Percentiles rank a stretch among this genome's conserved stretches.
These are phyloP conservation scores for Termitomyces eurrhizus DNA, from an alignment of 768 basidiomycete genomes.

Conservation along the genomic window DNA sequence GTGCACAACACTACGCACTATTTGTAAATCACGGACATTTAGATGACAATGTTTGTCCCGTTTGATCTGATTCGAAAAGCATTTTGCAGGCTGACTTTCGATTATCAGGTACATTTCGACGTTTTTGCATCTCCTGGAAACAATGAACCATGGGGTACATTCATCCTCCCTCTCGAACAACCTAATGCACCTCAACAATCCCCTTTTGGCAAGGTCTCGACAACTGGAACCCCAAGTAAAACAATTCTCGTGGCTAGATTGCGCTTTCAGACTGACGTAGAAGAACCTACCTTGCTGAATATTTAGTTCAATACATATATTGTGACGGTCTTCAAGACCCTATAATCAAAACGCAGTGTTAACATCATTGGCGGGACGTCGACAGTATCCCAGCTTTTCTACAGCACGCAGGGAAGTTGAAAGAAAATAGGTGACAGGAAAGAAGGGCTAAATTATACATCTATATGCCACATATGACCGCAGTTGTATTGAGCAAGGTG, in stretches of 20 bases:
- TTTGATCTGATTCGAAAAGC: neutral
- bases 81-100: neutral
- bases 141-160: slow-evolving; percentile 6
- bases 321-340: too few species aligned
- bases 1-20: slow-evolving; percentile 6
- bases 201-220: slow-evolving; percentile 3
- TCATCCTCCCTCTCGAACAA: neutral
- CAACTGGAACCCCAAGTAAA: neutral
- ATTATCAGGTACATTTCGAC: slow-evolving; percentile 9
- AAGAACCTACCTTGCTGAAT: neutral
- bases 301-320: neutral
- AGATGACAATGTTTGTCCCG: neutral
- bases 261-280: neutral
- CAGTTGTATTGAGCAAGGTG: too few species aligned
- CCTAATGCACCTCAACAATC: neutral
- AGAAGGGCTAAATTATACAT: too few species aligned
- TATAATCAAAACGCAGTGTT: too few species aligned
- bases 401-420: too few species aligned
- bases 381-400: too few species aligned
- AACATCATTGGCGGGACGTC: too few species aligned
- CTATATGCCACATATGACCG: too few species aligned
- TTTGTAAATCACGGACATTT: slow-evolving; percentile 12
- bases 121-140: neutral
- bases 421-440: neutral
- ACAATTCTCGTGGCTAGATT: slow-evolving; percentile 10